These are phyloP conservation scores for Pichia sp. DNA, from an alignment of 1,139 yeast species.

Conservation along the genomic window DNA sequence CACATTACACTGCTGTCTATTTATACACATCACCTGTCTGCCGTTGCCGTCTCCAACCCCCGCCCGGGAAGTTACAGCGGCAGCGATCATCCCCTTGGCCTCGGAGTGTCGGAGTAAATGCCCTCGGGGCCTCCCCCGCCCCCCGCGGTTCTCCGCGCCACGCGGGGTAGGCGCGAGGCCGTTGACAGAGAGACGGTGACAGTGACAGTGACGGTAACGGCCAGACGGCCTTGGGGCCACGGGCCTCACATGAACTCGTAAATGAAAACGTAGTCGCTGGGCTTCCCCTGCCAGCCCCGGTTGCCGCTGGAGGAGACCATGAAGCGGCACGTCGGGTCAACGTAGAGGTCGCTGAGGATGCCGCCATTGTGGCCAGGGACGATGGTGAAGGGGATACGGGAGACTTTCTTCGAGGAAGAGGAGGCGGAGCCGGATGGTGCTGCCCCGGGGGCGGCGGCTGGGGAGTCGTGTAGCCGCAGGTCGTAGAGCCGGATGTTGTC, in stretches of 20 bases:
- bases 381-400: conserved; percentile 51
- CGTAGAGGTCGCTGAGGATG: conserved; percentile 51
- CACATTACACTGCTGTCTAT: too few relatives aligned
- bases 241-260: conserved; percentile 54
- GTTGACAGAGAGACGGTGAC: too few relatives aligned
- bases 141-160: background rate
- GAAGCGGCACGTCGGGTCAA: conserved; percentile 84
- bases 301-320: conserved; percentile 91
- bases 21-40: too few relatives aligned
- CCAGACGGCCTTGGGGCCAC: background rate
- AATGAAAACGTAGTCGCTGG: conserved; percentile 74
- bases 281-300: conserved; percentile 87
- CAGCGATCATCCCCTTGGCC: background rate
- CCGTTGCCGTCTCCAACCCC: background rate
- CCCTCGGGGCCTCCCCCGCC: background rate
- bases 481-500: conserved; percentile 89
- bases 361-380: conserved; percentile 65
- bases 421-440: conserved; percentile 25
- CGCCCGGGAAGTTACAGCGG: background rate
- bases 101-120: conserved; percentile 9
- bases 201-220: background rate
- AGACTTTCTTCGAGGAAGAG: conserved; percentile 27
- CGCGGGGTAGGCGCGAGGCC: conserved; percentile 5
- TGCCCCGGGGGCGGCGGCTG: conserved; percentile 22
- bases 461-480: conserved; percentile 47